phyloP scores from a whole-genome alignment of 1,284 basidiomycete species.

The Austropuccinia psidii region DNA sequence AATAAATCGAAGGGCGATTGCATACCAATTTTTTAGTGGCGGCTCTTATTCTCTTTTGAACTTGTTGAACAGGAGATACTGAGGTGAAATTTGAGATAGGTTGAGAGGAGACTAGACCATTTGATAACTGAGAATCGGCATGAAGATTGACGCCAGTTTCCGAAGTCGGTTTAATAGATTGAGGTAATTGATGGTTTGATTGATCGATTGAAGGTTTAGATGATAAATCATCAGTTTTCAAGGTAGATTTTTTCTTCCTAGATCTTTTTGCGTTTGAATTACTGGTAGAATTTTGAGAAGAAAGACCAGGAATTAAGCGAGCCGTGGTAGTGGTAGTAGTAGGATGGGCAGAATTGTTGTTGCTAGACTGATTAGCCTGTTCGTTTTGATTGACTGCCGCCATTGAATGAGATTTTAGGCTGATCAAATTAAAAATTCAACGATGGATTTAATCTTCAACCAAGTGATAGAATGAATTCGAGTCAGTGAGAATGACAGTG shows the following conservation, averaged over 20 bases:
- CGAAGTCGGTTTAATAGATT: background rate
- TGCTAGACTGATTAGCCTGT: slow-evolving; percentile 9
- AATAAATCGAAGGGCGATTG: background rate
- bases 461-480: no score
- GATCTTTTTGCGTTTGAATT: slow-evolving; percentile 10
- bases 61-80: slow-evolving; percentile 34
- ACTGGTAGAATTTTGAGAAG: background rate
- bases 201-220: no score
- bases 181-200: background rate
- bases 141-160: background rate
- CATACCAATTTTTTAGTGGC: slow-evolving; percentile 45
- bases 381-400: background rate
- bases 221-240: background rate
- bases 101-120: slow-evolving; percentile 14
- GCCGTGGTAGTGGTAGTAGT: background rate
- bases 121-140: background rate
- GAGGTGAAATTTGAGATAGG: slow-evolving; percentile 27
- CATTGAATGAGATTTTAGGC: background rate
- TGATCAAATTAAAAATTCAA: background rate
- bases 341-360: slow-evolving; percentile 1
- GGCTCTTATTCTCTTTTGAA: slow-evolving; percentile 42
- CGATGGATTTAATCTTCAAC: background rate
- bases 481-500: no score
- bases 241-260: slow-evolving; percentile 22
- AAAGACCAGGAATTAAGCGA: slow-evolving; percentile 30